Evolutionary conservation across 164 flowering plant genomes (phyloP), one percentile per base, ranked within the genome.

Genomic region (Cinnamomum micranthum): DNA sequence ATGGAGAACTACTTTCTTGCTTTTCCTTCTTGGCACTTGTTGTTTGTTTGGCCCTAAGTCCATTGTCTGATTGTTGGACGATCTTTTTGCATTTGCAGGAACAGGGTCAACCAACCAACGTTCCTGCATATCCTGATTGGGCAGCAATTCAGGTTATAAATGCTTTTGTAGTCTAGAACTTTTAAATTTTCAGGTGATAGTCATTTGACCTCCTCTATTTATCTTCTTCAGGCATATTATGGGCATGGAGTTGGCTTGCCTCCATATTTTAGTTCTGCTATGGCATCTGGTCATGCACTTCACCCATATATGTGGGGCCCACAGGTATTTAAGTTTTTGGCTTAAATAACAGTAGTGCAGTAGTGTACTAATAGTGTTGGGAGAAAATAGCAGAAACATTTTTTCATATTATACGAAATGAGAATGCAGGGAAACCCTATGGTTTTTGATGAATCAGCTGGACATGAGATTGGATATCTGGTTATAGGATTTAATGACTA

Each of bases 271-370:
- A 87, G 87, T 83, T 80, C 98, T 28, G 84, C 90, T 59, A 81
- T 88, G 69, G 81, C 91, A 74, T 75, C 93, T 65, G 96, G 97
- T 62, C 97, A 94, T 80, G 78, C 95, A 65, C 94, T 93, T 71
- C 94, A 86, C 33, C 90, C 92, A 24, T 96, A 91, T 65, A 88
- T 92, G 90, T 96, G 99, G 99, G 83, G 83, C 63, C 90, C 93
- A 51, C 98, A 90, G 97, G 99, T 94, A 91, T 65, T 74, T 19
- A 27, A n/a, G 20, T 60, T 63, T 25, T 33, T 60, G 23, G 41
- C 60, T 69, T 59, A 60, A 2, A 33, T 47, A 47, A 20, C 27
- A 19, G 24, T 28, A 35, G n/a, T 50, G 4, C 17, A 41, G 72
- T n/a, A 70, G 58, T 20, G 31, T 64, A 64, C 67, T 41, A 64